phyloP scores from a whole-genome alignment of 1,284 basidiomycete species.

The Irpex lacteus region DNA sequence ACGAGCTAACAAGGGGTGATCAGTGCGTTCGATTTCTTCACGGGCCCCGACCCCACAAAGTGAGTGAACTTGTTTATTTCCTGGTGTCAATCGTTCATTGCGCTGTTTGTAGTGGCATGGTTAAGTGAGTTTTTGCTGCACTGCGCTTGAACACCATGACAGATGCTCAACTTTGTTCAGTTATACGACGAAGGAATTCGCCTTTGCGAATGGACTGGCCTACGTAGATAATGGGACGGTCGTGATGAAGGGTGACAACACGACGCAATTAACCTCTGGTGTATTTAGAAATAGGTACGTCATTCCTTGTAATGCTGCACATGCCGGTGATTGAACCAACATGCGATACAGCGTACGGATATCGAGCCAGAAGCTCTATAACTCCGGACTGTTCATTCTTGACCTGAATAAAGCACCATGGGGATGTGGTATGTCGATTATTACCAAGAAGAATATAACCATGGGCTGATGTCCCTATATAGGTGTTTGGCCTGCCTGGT shows the following conservation, averaged over 20 bases:
- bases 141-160: no score
- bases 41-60: slow-evolving; percentile 63
- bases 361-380: slow-evolving; percentile 52
- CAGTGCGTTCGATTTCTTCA: slow-evolving; percentile 61
- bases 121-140: slow-evolving; percentile 44
- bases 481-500: slow-evolving; percentile 70
- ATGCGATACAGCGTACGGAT: slow-evolving; percentile 50
- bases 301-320: neutral
- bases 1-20: neutral
- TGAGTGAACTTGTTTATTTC: slow-evolving; percentile 29
- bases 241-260: slow-evolving; percentile 74
- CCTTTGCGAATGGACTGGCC: slow-evolving; percentile 45
- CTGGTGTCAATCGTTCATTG: slow-evolving; percentile 14
- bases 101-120: slow-evolving; percentile 45
- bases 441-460: neutral
- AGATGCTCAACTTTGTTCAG: slow-evolving; percentile 26
- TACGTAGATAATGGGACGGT: slow-evolving; percentile 58
- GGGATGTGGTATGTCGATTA: slow-evolving; percentile 57
- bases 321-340: neutral
- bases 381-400: slow-evolving; percentile 66
- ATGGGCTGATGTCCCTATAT: neutral
- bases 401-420: slow-evolving; percentile 67
- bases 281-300: slow-evolving; percentile 56
- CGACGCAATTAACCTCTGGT: slow-evolving; percentile 48
- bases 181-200: slow-evolving; percentile 48